These are phyloP conservation scores for Actinomortierella ambigua DNA, from an alignment of 371 early-diverging fungal genomes.

Conservation along the genomic window DNA sequence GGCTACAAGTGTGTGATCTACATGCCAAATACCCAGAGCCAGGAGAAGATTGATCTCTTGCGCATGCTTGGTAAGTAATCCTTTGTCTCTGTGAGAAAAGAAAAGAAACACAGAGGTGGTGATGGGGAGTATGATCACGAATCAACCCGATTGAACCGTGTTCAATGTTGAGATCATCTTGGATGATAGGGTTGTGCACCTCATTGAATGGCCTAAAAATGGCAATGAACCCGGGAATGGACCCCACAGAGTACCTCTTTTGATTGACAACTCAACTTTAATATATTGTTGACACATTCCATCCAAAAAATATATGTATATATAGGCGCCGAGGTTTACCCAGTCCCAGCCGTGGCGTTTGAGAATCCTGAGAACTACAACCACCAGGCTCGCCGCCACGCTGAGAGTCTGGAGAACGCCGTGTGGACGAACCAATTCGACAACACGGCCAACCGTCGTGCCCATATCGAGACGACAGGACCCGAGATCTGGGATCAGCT, in stretches of 20 bases:
- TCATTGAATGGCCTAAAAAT: too few species aligned
- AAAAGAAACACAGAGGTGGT: too few species aligned
- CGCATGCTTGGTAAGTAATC: slow-evolving; percentile 73
- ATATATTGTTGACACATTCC: background rate
- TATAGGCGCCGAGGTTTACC: slow-evolving; percentile 84
- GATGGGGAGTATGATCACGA: too few species aligned
- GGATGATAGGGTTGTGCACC: background rate
- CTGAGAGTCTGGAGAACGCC: slow-evolving; percentile 80
- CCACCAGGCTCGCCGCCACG: slow-evolving; percentile 89
- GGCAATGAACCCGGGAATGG: too few species aligned
- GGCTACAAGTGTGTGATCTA: slow-evolving; percentile 96
- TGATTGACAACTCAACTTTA: background rate
- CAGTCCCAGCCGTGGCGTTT: slow-evolving; percentile 90
- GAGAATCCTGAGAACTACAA: slow-evolving; percentile 95
- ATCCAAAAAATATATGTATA: background rate
- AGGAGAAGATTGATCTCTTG: slow-evolving; percentile 93
- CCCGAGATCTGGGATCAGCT: slow-evolving; percentile 94
- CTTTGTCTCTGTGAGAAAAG: too few species aligned
- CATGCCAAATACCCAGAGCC: slow-evolving; percentile 97
- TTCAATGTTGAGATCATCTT: too few species aligned
- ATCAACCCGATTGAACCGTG: too few species aligned
- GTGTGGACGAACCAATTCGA: slow-evolving; percentile 97
- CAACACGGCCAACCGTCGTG: slow-evolving; percentile 85
- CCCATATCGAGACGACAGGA: slow-evolving; percentile 94
- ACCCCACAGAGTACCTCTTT: too few species aligned